These are phyloP conservation scores for Pseudotsuga menziesii DNA, from an alignment of 75 land plant genomes.

Conservation along the genomic window DNA sequence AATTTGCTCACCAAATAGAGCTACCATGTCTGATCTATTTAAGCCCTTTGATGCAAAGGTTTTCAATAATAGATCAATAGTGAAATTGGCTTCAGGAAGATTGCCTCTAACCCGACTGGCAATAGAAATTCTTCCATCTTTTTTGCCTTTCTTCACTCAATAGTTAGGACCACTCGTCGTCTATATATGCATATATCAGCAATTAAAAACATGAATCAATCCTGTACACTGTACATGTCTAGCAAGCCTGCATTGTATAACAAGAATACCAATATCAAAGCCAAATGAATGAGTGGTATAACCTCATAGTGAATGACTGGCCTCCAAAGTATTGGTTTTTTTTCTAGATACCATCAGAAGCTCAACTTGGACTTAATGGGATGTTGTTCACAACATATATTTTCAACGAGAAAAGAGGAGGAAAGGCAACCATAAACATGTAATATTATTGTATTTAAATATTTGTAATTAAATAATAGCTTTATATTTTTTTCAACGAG, in stretches of 20 bases:
- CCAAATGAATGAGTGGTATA: no score
- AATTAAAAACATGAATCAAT: no score
- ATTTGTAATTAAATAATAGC: no score
- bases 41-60: conserved; percentile 21
- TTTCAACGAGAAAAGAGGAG: no score
- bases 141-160: conserved; percentile 25
- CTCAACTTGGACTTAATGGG: background rate
- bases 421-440: no score
- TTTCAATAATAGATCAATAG: conserved; percentile 17
- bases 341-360: background rate
- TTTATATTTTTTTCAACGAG: no score
- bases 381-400: no score
- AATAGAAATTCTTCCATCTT: conserved; percentile 23
- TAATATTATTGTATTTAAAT: no score
- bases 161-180: conserved; percentile 27
- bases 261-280: no score
- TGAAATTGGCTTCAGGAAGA: conserved; percentile 11
- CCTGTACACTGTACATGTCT: background rate
- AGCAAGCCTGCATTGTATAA: background rate
- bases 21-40: conserved; percentile 27
- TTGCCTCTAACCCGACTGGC: conserved; percentile 16
- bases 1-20: conserved; percentile 22
- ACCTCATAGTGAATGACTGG: no score
- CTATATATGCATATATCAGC: conserved; percentile 10
- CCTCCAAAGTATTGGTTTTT: no score